Percentiles rank a stretch among this genome's conserved stretches.
These are phyloP conservation scores for Aspergillus transmontanensis DNA, from an alignment of 2,329 filamentous ascomycete species.

Conservation along the genomic window DNA sequence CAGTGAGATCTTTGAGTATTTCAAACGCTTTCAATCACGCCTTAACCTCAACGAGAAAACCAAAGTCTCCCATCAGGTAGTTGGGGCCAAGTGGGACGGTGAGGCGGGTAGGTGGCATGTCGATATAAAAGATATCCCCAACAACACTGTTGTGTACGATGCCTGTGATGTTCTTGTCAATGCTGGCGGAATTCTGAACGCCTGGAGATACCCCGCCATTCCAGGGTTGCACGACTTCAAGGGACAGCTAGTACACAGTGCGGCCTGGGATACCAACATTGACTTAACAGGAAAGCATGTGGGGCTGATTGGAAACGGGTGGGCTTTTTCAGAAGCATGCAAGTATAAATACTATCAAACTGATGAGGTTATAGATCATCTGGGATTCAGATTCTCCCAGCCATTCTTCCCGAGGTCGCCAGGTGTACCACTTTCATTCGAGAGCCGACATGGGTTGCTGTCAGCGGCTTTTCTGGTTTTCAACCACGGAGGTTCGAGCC, in stretches of 20 bases:
- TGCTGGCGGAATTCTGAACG: slow-evolving; percentile 7
- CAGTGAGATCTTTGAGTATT: neutral
- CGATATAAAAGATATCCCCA: neutral
- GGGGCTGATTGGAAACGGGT: slow-evolving; percentile 2
- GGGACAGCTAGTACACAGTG: slow-evolving; percentile 9
- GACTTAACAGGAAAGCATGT: neutral
- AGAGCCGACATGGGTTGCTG: slow-evolving; percentile 23
- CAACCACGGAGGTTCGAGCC: neutral
- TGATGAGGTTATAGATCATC: neutral
- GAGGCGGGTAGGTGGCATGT: slow-evolving; percentile 3
- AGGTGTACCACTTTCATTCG: slow-evolving; percentile 25
- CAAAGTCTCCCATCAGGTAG: neutral
- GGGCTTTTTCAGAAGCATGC: neutral
- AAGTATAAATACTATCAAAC: neutral
- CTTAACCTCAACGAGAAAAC: no score
- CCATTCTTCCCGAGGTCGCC: slow-evolving; percentile 23
- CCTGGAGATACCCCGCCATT: slow-evolving; percentile 6
- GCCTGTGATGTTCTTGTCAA: slow-evolving; percentile 11
- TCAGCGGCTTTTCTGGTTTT: neutral
- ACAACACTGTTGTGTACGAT: neutral
- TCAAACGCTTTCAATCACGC: neutral
- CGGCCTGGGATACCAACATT: slow-evolving; percentile 2
- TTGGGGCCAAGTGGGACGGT: slow-evolving; percentile 1
- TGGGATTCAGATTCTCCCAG: slow-evolving; percentile 2
- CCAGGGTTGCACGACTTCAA: slow-evolving; percentile 9